Conservation (phyloP, 176 grass and related monocot genomes). For the Aegilops sharonensis region DNA sequence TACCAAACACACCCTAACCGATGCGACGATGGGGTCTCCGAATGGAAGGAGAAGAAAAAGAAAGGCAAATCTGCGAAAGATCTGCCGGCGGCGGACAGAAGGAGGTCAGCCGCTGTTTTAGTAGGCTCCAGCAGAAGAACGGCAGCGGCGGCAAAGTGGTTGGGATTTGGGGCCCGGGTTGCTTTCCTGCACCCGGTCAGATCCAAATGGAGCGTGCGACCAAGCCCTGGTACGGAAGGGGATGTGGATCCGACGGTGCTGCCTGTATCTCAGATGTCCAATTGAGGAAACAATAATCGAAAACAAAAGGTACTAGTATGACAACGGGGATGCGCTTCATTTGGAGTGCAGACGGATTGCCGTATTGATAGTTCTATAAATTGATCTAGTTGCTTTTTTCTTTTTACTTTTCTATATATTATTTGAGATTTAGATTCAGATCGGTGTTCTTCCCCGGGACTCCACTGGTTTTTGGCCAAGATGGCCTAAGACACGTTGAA, state of each 20-base stretch:
- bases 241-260: background rate
- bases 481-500: background rate
- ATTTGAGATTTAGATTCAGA: background rate
- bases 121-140: slow-evolving; percentile 2
- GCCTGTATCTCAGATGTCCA: background rate
- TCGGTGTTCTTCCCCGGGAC: too few relatives aligned
- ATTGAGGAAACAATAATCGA: slow-evolving; percentile 16
- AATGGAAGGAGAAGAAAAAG: too few relatives aligned
- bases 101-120: background rate
- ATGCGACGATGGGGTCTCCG: too few relatives aligned
- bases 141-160: background rate
- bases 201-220: background rate
- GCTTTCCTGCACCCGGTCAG: background rate
- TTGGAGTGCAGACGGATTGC: background rate
- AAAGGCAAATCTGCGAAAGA: too few relatives aligned
- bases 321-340: background rate
- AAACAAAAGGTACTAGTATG: background rate
- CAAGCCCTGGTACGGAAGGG: background rate
- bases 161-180: background rate
- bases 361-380: slow-evolving; percentile 4
- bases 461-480: background rate
- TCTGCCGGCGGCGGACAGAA: background rate
- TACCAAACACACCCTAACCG: too few relatives aligned
- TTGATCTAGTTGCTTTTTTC: background rate
- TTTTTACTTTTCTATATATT: background rate